Evolutionary conservation across 1,284 basidiomycete species (phyloP), one percentile per base, ranked within the genome.

Genomic region (Fistulinella cinereoalba): DNA sequence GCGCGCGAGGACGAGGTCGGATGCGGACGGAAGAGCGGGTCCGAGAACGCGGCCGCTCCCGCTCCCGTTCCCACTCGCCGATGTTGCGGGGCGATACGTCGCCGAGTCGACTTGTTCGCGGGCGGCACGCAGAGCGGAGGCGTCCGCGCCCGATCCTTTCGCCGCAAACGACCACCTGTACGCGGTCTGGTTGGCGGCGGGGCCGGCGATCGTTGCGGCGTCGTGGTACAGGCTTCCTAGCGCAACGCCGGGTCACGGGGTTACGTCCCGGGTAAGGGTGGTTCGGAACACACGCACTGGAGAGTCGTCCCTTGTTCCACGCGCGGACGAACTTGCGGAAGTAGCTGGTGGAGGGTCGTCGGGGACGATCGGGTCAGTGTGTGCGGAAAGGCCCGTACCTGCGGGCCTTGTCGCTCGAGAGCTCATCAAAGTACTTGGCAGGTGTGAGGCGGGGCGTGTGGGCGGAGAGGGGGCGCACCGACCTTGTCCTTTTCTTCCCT

Each of bases 301-400:
- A 67, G 15, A 90, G 70, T 64, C 77, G 83, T 8, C 85, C 85
- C 64, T 75, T 74, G 62, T 90, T 91, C 88, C 88, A 90, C 25
- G 79, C 79, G 77, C 88, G 88, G 37, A 88, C 80, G 56, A 90
- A 90, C 67, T 88, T 90, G 58, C 81, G 83, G 61, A 91, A 91
- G 61, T 90, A 89, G 59, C 87, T 88, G 61, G 52, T 52, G 15
- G 7, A 7, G 29, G 13, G 7, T 6, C 24, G 12, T 31, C 11
- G 22, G 33, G 41, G 54, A 43, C 4, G 12, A 7, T 21, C n/a
- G 6, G 8, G 28, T 22, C 4, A 15, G 19, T 43, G 49, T 36
- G 44, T 27, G 58, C 79, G 61, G n/a, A n/a, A n/a, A n/a, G n/a
- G n/a, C n/a, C n/a, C n/a, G n/a, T 65, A 87, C 85, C 80, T 87